Conservation (phyloP, 805 yeast species). For the Barnettozyma wickerhamii region DNA sequence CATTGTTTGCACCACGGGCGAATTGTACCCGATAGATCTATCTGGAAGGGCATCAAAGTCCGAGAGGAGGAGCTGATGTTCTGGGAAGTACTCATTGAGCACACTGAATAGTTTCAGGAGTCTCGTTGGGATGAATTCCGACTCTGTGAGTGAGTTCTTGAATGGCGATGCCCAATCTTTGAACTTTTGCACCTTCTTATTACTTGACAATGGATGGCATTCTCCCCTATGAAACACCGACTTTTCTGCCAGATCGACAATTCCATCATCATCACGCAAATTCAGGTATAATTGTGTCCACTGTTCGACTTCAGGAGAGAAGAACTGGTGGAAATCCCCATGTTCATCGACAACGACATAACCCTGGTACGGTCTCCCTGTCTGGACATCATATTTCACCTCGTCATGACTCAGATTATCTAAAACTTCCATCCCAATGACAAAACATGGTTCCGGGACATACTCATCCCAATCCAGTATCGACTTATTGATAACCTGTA, state of each 20-base stretch:
- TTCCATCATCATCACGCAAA: slow-evolving; percentile 30
- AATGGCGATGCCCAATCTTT: slow-evolving; percentile 58
- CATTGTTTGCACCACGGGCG: slow-evolving; percentile 81
- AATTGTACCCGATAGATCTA: slow-evolving; percentile 50
- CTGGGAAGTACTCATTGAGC: slow-evolving; percentile 62
- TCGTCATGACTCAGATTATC: slow-evolving; percentile 84
- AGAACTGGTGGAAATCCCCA: slow-evolving; percentile 75
- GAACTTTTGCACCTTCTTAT: slow-evolving; percentile 34
- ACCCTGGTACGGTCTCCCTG: slow-evolving; percentile 71
- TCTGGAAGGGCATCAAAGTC: slow-evolving; percentile 54
- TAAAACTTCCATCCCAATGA: slow-evolving; percentile 77
- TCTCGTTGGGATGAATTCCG: slow-evolving; percentile 78
- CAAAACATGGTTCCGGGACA: slow-evolving; percentile 65
- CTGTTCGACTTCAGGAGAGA: slow-evolving; percentile 53
- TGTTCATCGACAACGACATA: slow-evolving; percentile 66
- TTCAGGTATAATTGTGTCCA: slow-evolving; percentile 53
- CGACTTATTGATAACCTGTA: slow-evolving; percentile 67
- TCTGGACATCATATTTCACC: slow-evolving; percentile 63
- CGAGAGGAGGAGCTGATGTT: slow-evolving; percentile 68
- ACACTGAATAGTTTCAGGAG: slow-evolving; percentile 60
- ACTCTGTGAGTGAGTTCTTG: slow-evolving; percentile 59
- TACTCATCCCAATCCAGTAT: slow-evolving; percentile 66
- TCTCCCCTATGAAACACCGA: slow-evolving; percentile 10
- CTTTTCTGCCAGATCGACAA: slow-evolving; percentile 2
- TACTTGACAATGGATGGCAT: slow-evolving; percentile 60